Conservation (phyloP, 139 green algal genomes). For the Coelastrella sp. region DNA sequence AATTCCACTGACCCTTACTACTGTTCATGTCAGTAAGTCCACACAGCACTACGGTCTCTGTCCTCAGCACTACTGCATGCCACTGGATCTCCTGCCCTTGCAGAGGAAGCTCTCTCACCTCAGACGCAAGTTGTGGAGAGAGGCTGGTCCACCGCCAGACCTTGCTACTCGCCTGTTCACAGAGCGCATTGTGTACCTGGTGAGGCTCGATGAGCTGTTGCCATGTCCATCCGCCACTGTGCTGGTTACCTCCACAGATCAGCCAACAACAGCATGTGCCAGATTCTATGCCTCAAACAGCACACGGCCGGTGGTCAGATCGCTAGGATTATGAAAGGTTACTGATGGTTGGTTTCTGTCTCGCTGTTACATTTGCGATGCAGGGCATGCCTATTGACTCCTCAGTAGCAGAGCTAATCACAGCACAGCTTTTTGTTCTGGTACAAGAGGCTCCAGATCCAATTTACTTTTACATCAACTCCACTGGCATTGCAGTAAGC, state of each 20-base stretch:
- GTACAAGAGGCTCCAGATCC: slow-evolving; percentile 81
- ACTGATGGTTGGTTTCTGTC: no score
- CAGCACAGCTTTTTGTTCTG: slow-evolving; percentile 70
- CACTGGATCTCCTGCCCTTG: neutral
- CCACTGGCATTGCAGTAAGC: slow-evolving; percentile 88
- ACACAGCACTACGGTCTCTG: no score
- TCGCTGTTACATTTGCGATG: neutral
- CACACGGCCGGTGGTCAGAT: no score
- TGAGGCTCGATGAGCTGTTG: slow-evolving; percentile 57
- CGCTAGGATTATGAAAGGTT: no score
- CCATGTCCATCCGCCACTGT: no score
- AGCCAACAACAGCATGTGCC: neutral
- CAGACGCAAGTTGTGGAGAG: slow-evolving; percentile 69
- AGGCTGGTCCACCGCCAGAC: slow-evolving; percentile 89
- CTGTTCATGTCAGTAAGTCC: no score
- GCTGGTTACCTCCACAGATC: no score
- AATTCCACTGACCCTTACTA: no score
- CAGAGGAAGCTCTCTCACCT: slow-evolving; percentile 67
- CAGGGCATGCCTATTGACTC: slow-evolving; percentile 75
- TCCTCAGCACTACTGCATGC: neutral
- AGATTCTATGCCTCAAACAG: neutral
- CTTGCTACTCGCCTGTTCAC: slow-evolving; percentile 98
- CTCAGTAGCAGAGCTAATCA: slow-evolving; percentile 68
- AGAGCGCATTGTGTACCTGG: slow-evolving; percentile 98
- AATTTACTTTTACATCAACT: slow-evolving; percentile 99